Conservation (phyloP, 2,329 filamentous ascomycete genomes). For the Scedosporium aurantiacum region DNA sequence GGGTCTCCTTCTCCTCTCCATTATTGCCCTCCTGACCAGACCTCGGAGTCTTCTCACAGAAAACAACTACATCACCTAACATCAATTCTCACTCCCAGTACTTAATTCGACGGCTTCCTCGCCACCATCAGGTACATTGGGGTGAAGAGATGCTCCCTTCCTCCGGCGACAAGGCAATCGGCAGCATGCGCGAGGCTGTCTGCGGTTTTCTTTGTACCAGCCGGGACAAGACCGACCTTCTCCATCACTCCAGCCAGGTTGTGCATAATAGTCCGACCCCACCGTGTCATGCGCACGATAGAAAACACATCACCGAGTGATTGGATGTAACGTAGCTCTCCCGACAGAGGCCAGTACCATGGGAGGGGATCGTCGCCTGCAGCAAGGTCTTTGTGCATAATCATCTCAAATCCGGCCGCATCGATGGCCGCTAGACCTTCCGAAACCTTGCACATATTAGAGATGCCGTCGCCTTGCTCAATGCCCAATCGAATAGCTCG, state of each 20-base stretch:
- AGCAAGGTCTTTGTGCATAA: slow-evolving; percentile 79
- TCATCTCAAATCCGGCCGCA: slow-evolving; percentile 73
- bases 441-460: slow-evolving; percentile 85
- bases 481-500: slow-evolving; percentile 87
- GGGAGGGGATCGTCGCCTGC: slow-evolving; percentile 63
- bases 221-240: slow-evolving; percentile 61
- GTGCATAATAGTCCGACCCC: slow-evolving; percentile 66
- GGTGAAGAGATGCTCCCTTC: slow-evolving; percentile 83
- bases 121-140: slow-evolving; percentile 98
- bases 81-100: neutral
- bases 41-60: neutral
- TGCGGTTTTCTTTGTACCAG: slow-evolving; percentile 87
- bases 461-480: slow-evolving; percentile 91
- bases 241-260: slow-evolving; percentile 68
- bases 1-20: too few relatives aligned
- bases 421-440: slow-evolving; percentile 77
- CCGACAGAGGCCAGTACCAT: slow-evolving; percentile 90
- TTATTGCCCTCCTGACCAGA: too few relatives aligned
- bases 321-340: slow-evolving; percentile 74
- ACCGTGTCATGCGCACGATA: slow-evolving; percentile 78
- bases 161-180: slow-evolving; percentile 80
- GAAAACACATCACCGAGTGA: slow-evolving; percentile 71
- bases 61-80: neutral
- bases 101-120: slow-evolving; percentile 55
- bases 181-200: slow-evolving; percentile 74